Conservation (phyloP, 1,284 basidiomycete species). For the Gomphus bonarii region DNA sequence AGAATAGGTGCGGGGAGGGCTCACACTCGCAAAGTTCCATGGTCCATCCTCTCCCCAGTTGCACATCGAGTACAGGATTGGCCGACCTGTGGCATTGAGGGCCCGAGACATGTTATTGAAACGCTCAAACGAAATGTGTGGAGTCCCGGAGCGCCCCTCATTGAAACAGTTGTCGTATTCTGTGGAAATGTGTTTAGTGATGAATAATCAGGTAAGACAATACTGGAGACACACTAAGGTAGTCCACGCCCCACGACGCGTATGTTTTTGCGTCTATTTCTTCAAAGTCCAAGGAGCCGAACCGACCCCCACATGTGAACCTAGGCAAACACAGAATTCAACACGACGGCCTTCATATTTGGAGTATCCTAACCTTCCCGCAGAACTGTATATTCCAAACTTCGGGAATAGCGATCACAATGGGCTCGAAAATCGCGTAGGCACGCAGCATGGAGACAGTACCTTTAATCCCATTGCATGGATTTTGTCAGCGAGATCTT, state of each 20-base stretch:
- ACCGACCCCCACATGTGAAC: slow-evolving; percentile 31
- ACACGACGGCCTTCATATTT: neutral
- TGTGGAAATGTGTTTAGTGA: slow-evolving; percentile 11
- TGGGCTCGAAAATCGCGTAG: too few relatives aligned
- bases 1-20: slow-evolving; percentile 9
- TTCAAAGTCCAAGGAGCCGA: slow-evolving; percentile 37
- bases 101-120: slow-evolving; percentile 37
- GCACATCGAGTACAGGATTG: slow-evolving; percentile 38
- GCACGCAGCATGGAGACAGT: neutral
- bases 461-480: slow-evolving; percentile 34
- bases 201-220: neutral
- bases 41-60: slow-evolving; percentile 37
- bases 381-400: slow-evolving; percentile 38
- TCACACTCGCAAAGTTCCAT: slow-evolving; percentile 35
- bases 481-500: slow-evolving; percentile 29
- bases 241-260: slow-evolving; percentile 34
- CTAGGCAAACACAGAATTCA: slow-evolving; percentile 15
- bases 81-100: slow-evolving; percentile 35
- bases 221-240: slow-evolving; percentile 25
- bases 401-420: slow-evolving; percentile 10
- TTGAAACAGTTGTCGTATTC: slow-evolving; percentile 41
- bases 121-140: slow-evolving; percentile 30
- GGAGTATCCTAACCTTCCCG: slow-evolving; percentile 26
- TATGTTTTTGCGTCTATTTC: slow-evolving; percentile 36
- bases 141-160: slow-evolving; percentile 32